Conservation (phyloP, 805 yeast species). For the Lipomyces spencermartinsiae region DNA sequence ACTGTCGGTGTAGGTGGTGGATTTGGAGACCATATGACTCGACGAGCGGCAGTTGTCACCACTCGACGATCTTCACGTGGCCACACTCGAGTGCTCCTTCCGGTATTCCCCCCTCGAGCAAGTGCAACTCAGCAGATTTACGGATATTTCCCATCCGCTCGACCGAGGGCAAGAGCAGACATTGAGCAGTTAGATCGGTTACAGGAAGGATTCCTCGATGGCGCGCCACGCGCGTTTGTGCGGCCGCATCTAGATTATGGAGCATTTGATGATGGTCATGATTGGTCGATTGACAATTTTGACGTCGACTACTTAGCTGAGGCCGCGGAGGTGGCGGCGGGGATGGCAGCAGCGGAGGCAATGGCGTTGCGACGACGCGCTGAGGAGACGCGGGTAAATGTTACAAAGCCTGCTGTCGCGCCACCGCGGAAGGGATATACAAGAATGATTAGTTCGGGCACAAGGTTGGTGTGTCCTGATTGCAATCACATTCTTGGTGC, state of each 20-base stretch:
- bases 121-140: neutral
- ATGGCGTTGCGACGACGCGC: constrained; percentile 4
- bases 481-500: constrained; percentile 29
- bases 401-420: constrained; percentile 6
- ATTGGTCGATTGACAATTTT: neutral
- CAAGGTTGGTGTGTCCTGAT: constrained; percentile 24
- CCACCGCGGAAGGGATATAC: constrained; percentile 27
- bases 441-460: constrained; percentile 20
- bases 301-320: neutral
- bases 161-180: neutral
- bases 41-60: constrained; percentile 17
- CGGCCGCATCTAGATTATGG: constrained; percentile 9
- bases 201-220: constrained; percentile 2
- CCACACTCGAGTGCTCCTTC: neutral
- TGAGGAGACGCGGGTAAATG: constrained; percentile 3
- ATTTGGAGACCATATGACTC: constrained; percentile 13
- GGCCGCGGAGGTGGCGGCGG: neutral
- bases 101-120: neutral
- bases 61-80: neutral
- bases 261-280: constrained; percentile 1
- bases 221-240: neutral
- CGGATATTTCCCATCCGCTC: neutral
- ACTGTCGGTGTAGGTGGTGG: constrained; percentile 28
- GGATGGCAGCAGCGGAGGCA: neutral
- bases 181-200: neutral